Conservation (phyloP, 441 rosid species). For the Adansonia gregorii region DNA sequence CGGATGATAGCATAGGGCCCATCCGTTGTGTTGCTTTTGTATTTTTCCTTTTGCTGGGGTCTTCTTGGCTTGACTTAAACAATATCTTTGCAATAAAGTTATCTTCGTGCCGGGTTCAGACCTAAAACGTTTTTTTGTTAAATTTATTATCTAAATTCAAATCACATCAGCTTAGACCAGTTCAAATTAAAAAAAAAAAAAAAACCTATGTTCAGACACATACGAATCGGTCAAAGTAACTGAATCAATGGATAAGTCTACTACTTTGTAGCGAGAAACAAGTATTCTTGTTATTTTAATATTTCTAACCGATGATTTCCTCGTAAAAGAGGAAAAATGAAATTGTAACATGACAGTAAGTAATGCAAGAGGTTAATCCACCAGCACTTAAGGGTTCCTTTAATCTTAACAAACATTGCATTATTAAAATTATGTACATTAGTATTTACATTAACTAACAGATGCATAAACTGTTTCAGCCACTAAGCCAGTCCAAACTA, state of each 20-base stretch:
- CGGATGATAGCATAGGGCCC: background rate
- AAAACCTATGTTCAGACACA: too few species aligned
- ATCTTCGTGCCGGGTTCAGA: too few species aligned
- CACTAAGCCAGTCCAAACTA: constrained; percentile 75
- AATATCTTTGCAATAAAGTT: too few species aligned
- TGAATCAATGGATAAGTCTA: too few species aligned
- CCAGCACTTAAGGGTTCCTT: background rate
- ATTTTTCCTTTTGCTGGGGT: background rate
- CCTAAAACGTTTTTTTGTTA: too few species aligned
- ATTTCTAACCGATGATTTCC: background rate
- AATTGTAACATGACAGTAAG: background rate
- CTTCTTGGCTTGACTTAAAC: background rate
- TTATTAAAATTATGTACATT: constrained; percentile 17
- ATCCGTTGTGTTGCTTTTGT: background rate
- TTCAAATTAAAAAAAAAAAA: too few species aligned
- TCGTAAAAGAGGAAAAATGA: too few species aligned
- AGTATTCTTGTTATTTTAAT: background rate
- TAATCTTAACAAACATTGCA: background rate
- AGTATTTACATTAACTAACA: background rate
- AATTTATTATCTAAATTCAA: too few species aligned
- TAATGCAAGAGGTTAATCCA: background rate
- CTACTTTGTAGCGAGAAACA: background rate
- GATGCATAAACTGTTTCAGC: constrained; percentile 29
- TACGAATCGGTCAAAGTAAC: too few species aligned
- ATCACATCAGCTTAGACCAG: too few species aligned